Evolutionary conservation across 768 basidiomycete genomes (phyloP).

Genomic region (Dentipellis fragilis): DNA sequence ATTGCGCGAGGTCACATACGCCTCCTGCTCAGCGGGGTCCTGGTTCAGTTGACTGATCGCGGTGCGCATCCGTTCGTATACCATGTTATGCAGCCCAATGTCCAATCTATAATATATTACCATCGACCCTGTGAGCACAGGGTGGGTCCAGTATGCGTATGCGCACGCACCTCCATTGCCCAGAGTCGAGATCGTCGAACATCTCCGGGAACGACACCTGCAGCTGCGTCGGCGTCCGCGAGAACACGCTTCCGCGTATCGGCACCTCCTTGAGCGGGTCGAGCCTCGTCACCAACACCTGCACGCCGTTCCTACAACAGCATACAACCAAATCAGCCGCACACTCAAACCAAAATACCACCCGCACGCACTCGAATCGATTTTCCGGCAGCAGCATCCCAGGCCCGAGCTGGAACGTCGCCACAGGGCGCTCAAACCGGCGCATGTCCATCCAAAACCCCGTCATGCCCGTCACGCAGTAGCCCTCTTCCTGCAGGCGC

Average conservation of each 20-base stretch:
- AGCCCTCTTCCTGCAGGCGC: slow-evolving; percentile 59
- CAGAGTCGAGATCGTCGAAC: slow-evolving; percentile 30
- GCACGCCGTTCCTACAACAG: slow-evolving; percentile 50
- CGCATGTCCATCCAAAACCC: slow-evolving; percentile 63
- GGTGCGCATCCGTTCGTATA: slow-evolving; percentile 56
- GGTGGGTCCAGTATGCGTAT: not conserved
- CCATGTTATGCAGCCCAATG: slow-evolving; percentile 54
- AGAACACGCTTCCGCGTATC: slow-evolving; percentile 45
- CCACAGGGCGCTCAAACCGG: slow-evolving; percentile 55
- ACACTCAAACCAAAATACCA: not conserved
- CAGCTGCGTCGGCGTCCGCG: slow-evolving; percentile 39
- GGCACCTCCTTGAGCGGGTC: slow-evolving; percentile 53
- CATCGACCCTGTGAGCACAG: not conserved
- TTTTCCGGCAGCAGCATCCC: slow-evolving; percentile 55
- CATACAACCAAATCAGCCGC: not conserved
- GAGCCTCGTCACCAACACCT: slow-evolving; percentile 51
- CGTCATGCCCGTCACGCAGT: slow-evolving; percentile 52
- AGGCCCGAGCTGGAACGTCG: slow-evolving; percentile 54
- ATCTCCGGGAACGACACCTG: slow-evolving; percentile 46
- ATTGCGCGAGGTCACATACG: slow-evolving; percentile 16
- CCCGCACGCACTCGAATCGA: slow-evolving; percentile 52
- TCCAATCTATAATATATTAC: slow-evolving; percentile 37
- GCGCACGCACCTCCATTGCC: slow-evolving; percentile 34
- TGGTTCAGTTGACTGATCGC: slow-evolving; percentile 51
- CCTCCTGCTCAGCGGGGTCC: slow-evolving; percentile 38